phyloP scores from a whole-genome alignment of 2,329 filamentous ascomycete species.

The Aspergillus unguis region DNA sequence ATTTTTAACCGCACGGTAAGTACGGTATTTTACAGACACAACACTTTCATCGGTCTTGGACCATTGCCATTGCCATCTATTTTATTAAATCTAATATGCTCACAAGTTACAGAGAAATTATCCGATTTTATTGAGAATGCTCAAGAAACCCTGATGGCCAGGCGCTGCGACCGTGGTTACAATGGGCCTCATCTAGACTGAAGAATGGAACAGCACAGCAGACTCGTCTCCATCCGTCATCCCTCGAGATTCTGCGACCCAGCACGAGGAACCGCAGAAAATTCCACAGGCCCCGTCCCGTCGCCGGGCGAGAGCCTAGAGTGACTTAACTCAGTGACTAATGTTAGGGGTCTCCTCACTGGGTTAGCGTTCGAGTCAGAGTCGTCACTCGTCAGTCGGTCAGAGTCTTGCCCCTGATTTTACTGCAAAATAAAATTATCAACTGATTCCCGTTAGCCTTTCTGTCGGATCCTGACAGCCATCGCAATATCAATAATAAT shows the following conservation, averaged over 20 bases:
- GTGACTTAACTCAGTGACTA: slow-evolving; percentile 1
- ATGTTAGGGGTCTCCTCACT: slow-evolving; percentile 1
- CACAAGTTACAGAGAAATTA: not conserved
- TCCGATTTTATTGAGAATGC: not conserved
- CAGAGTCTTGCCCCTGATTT: not conserved
- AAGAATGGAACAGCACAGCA: not conserved
- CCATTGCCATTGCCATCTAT: too few species aligned
- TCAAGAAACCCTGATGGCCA: slow-evolving; percentile 4
- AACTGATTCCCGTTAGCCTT: not conserved
- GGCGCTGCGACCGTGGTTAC: slow-evolving; percentile 9
- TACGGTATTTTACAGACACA: too few species aligned
- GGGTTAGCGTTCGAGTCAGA: slow-evolving; percentile 1
- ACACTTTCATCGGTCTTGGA: too few species aligned
- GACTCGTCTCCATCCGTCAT: not conserved
- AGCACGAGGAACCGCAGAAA: slow-evolving; percentile 6
- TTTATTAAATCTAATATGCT: too few species aligned
- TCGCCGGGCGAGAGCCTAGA: not conserved
- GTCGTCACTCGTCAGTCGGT: slow-evolving; percentile 1
- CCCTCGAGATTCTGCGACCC: not conserved
- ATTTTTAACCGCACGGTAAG: not conserved
- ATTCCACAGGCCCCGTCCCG: not conserved
- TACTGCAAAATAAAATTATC: not conserved
- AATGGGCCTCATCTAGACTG: slow-evolving; percentile 2
- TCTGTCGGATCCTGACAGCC: too few species aligned
- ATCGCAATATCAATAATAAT: too few species aligned